phyloP scores from a whole-genome alignment of 2,329 filamentous ascomycete species.

The Cladorrhinum sp. region DNA sequence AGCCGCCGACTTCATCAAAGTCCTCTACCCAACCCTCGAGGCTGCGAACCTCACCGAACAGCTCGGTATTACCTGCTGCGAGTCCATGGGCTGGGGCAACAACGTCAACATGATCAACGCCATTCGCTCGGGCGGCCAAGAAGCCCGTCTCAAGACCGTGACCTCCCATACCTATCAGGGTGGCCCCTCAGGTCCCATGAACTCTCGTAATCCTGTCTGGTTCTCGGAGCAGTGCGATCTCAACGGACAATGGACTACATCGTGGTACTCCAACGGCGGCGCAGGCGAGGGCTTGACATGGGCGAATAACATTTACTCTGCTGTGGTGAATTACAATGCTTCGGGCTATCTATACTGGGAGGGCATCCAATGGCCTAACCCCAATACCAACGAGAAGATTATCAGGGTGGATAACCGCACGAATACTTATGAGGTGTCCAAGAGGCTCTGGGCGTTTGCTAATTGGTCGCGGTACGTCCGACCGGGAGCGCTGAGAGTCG shows the following conservation, averaged over 20 bases:
- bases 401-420: conserved; percentile 32
- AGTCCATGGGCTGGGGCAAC: conserved; percentile 40
- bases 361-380: conserved; percentile 37
- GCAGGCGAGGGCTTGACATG: conserved; percentile 52
- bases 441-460: conserved; percentile 41
- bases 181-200: conserved; percentile 38
- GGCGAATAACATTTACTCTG: conserved; percentile 52
- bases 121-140: conserved; percentile 34
- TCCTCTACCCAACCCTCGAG: conserved; percentile 43
- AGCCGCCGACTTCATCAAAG: conserved; percentile 49
- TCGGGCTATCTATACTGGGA: conserved; percentile 56
- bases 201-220: conserved; percentile 46
- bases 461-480: conserved; percentile 39
- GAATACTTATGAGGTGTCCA: conserved; percentile 34
- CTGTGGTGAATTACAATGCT: conserved; percentile 47
- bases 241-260: conserved; percentile 41
- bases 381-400: conserved; percentile 36
- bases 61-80: conserved; percentile 38
- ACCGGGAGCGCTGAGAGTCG: conserved; percentile 36
- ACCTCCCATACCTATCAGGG: conserved; percentile 42
- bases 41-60: conserved; percentile 26
- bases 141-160: conserved; percentile 35
- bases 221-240: conserved; percentile 51
- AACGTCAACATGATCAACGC: conserved; percentile 36
- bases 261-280: conserved; percentile 47